phyloP scores from a whole-genome alignment of 1,284 basidiomycete genomes.

The Ceratorhiza oryzae-sativae region DNA sequence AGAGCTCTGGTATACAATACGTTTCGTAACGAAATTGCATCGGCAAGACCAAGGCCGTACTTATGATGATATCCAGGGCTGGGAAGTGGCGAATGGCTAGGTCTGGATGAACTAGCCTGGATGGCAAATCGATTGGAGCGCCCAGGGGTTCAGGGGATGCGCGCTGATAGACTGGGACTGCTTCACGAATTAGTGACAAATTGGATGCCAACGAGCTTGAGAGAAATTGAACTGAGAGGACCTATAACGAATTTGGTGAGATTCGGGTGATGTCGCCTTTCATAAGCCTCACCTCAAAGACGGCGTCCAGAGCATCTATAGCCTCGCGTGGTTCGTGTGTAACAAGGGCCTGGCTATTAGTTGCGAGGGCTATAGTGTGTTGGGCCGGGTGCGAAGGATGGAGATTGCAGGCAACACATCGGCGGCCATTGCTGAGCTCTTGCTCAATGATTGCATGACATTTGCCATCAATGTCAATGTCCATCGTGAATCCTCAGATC shows the following conservation, averaged over 20 bases:
- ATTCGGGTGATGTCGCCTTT: neutral
- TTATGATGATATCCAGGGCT: slow-evolving; percentile 13
- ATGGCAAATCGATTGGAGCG: slow-evolving; percentile 7
- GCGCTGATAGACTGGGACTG: neutral
- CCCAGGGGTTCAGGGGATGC: slow-evolving; percentile 1
- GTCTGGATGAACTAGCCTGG: slow-evolving; percentile 15
- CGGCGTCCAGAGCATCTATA: neutral
- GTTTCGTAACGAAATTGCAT: slow-evolving; percentile 25
- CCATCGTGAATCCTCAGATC: slow-evolving; percentile 19
- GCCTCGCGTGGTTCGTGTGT: neutral
- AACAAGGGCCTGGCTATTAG: too few species aligned
- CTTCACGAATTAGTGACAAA: neutral
- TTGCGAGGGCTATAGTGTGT: neutral
- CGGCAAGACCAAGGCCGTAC: neutral
- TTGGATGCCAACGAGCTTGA: neutral
- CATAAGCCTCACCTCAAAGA: neutral
- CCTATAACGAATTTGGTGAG: neutral
- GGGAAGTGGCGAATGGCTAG: slow-evolving; percentile 11
- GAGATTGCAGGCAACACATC: neutral
- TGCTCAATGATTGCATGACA: neutral
- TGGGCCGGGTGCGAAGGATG: neutral
- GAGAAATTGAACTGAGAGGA: slow-evolving; percentile 8
- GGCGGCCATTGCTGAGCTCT: neutral
- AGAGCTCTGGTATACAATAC: neutral
- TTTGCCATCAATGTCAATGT: neutral